phyloP scores from a whole-genome alignment of 2,329 filamentous ascomycete genomes.

The Penicillium decumbens region DNA sequence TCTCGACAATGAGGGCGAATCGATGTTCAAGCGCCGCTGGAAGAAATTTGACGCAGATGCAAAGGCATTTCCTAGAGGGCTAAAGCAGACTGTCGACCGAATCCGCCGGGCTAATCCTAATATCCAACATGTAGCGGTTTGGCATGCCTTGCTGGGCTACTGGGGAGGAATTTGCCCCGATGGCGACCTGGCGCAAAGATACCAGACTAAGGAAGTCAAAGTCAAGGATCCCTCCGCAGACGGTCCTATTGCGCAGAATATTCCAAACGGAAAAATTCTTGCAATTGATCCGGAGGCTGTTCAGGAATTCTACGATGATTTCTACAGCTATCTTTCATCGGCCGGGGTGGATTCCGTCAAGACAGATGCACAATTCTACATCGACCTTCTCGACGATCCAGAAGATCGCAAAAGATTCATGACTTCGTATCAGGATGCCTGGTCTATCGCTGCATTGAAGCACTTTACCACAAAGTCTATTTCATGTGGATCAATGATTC shows the following conservation, averaged over 20 bases:
- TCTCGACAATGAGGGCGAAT: conserved; percentile 55
- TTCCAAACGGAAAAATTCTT: conserved; percentile 55
- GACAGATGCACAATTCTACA: conserved; percentile 85
- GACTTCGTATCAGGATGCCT: conserved; percentile 75
- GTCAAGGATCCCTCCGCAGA: conserved; percentile 53
- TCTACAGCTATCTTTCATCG: conserved; percentile 73
- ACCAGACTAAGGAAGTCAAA: conserved; percentile 64
- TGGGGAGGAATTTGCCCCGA: conserved; percentile 82
- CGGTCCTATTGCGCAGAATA: conserved; percentile 33
- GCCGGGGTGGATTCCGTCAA: conserved; percentile 83
- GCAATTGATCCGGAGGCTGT: conserved; percentile 73
- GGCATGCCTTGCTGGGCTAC: conserved; percentile 84
- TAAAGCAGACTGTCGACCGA: conserved; percentile 64
- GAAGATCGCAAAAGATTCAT: conserved; percentile 67
- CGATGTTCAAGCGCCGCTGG: conserved; percentile 58
- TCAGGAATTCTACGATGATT: conserved; percentile 76
- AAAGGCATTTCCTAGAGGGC: conserved; percentile 70
- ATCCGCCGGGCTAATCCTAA: conserved; percentile 67
- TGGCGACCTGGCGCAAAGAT: conserved; percentile 69
- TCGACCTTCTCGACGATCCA: conserved; percentile 69
- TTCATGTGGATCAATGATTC: conserved; percentile 91
- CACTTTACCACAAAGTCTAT: conserved; percentile 75
- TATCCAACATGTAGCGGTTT: conserved; percentile 82
- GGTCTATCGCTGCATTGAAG: conserved; percentile 70
- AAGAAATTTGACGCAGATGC: conserved; percentile 80